Conservation (phyloP, 768 basidiomycete species). For the Megacollybia marginata region DNA sequence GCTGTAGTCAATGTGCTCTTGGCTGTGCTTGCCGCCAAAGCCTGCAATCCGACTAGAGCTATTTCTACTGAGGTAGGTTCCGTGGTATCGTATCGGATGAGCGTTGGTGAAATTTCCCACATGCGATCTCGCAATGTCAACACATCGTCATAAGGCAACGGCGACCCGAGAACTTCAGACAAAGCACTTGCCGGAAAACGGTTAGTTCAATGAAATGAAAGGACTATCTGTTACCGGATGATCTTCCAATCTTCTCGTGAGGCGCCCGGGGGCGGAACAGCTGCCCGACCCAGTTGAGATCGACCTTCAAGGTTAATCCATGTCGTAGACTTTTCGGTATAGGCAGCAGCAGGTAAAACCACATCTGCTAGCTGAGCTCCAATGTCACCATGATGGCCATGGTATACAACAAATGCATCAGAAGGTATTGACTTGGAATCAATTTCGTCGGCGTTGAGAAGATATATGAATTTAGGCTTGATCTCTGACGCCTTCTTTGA, state of each 20-base stretch:
- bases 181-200: conserved; percentile 51
- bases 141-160: conserved; percentile 87
- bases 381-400: conserved; percentile 96
- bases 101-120: conserved; percentile 92
- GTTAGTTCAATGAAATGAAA: neutral
- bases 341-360: conserved; percentile 85
- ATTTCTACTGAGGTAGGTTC: conserved; percentile 74
- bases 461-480: conserved; percentile 92
- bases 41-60: conserved; percentile 60
- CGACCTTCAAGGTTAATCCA: conserved; percentile 99
- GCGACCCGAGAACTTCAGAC: conserved; percentile 74
- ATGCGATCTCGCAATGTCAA: conserved; percentile 80
- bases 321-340: conserved; percentile 83
- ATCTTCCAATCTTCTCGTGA: conserved; percentile 98
- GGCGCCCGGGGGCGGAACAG: conserved; percentile 92
- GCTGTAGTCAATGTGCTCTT: conserved; percentile 49
- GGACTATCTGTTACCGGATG: conserved; percentile 51
- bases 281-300: conserved; percentile 82
- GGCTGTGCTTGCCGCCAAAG: conserved; percentile 43
- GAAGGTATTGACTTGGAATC: conserved; percentile 82
- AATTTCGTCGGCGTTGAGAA: conserved; percentile 93
- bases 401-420: conserved; percentile 96
- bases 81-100: conserved; percentile 77
- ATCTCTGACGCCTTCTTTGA: conserved; percentile 67
- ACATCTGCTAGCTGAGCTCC: conserved; percentile 98